A percentile compares a stretch with the other conserved stretches of the same genome.
Evolutionary conservation across 2,329 filamentous ascomycete species (phyloP).

Genomic region (Colletotrichum zoysiae): DNA sequence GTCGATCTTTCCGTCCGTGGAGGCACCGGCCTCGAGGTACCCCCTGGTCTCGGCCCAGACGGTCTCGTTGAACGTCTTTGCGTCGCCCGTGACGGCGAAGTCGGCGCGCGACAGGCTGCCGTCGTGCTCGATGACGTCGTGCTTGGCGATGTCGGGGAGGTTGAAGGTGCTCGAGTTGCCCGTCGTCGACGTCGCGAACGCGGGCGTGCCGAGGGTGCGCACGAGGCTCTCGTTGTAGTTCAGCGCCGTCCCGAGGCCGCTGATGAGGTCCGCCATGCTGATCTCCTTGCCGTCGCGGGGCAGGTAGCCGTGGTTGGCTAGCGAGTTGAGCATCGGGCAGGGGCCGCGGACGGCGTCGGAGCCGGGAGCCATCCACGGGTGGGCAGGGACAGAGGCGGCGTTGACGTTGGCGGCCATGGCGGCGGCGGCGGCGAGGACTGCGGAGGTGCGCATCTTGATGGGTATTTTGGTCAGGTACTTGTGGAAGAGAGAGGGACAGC

Average conservation of each 20-base stretch:
- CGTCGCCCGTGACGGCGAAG: constrained; percentile 47
- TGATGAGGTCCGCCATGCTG: constrained; percentile 40
- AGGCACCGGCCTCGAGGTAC: constrained; percentile 38
- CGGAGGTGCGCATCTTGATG: constrained; percentile 27
- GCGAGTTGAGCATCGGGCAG: constrained; percentile 46
- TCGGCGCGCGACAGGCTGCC: constrained; percentile 49
- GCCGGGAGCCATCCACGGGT: constrained; percentile 30
- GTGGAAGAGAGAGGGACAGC: not conserved
- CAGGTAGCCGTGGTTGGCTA: constrained; percentile 46
- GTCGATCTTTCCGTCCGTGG: constrained; percentile 42
- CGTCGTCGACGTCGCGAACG: constrained; percentile 41
- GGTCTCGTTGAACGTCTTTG: constrained; percentile 47
- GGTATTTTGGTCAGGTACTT: not conserved
- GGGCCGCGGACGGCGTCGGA: constrained; percentile 56
- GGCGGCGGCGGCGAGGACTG: constrained; percentile 29
- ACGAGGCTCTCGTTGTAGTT: constrained; percentile 41
- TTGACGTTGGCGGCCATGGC: constrained; percentile 11
- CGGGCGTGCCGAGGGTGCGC: constrained; percentile 53
- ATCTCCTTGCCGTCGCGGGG: constrained; percentile 43
- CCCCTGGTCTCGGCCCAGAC: constrained; percentile 45
- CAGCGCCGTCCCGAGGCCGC: constrained; percentile 42
- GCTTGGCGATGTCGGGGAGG: constrained; percentile 39
- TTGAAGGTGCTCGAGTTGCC: constrained; percentile 40
- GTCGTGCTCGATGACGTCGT: constrained; percentile 50
- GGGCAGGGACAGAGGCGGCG: constrained; percentile 15